These are phyloP conservation scores for Torulaspora delbrueckii DNA, from an alignment of 805 yeast species.

Conservation along the genomic window DNA sequence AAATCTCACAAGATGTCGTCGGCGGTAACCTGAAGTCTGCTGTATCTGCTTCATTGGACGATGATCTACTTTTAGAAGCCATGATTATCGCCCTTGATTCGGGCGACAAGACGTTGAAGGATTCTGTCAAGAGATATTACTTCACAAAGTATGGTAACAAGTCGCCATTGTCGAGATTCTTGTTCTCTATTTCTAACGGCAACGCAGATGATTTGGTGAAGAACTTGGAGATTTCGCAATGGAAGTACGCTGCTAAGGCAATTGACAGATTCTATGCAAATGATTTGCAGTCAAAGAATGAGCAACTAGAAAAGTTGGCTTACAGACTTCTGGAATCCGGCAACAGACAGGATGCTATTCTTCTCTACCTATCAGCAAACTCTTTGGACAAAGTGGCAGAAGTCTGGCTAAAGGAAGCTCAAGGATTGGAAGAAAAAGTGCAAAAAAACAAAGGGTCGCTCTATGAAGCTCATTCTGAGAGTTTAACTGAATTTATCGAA, in stretches of 20 bases:
- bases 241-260: slow-evolving; percentile 78
- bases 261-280: slow-evolving; percentile 50
- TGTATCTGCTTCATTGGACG: slow-evolving; percentile 57
- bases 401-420: slow-evolving; percentile 80
- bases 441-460: slow-evolving; percentile 46
- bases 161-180: slow-evolving; percentile 61
- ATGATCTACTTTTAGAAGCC: slow-evolving; percentile 70
- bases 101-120: slow-evolving; percentile 50
- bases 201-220: slow-evolving; percentile 65
- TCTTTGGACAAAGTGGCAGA: slow-evolving; percentile 72
- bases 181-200: slow-evolving; percentile 57
- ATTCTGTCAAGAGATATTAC: slow-evolving; percentile 66
- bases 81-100: slow-evolving; percentile 72
- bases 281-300: slow-evolving; percentile 46
- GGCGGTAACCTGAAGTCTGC: slow-evolving; percentile 63
- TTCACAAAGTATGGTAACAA: slow-evolving; percentile 50
- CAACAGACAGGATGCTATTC: slow-evolving; percentile 67
- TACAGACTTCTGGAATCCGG: slow-evolving; percentile 58
- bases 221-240: slow-evolving; percentile 69
- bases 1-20: slow-evolving; percentile 49
- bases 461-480: slow-evolving; percentile 77
- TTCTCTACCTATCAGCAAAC: slow-evolving; percentile 74
- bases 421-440: slow-evolving; percentile 41
- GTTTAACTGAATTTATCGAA: slow-evolving; percentile 76
- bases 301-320: slow-evolving; percentile 63